phyloP scores from a whole-genome alignment of 371 early-diverging fungal genomes.

The Mortierella sp. region DNA sequence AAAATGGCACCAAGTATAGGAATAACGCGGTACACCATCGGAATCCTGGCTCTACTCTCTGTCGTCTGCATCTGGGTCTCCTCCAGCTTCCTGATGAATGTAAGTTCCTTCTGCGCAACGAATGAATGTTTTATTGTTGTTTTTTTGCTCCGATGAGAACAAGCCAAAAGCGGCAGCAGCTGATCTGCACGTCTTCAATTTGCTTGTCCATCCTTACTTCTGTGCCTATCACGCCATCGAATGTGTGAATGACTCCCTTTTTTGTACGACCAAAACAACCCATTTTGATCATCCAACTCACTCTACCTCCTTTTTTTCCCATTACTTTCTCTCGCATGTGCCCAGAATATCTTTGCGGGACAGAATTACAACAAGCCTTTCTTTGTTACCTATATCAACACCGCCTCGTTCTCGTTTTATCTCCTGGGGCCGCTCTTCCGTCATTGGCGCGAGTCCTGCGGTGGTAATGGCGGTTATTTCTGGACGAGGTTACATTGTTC shows the following conservation, averaged over 20 bases:
- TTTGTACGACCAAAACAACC: background rate
- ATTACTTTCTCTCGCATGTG: background rate
- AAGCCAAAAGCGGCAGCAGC: background rate
- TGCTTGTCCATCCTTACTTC: background rate
- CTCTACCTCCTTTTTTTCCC: too few relatives aligned
- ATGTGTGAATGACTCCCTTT: background rate
- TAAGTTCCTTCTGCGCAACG: conserved; percentile 43
- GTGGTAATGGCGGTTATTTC: background rate
- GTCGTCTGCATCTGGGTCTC: conserved; percentile 86
- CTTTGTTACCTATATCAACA: conserved; percentile 85
- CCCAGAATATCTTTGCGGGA: conserved; percentile 78
- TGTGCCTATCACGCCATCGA: conserved; percentile 14
- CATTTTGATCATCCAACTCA: background rate
- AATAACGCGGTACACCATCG: conserved; percentile 61
- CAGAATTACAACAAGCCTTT: conserved; percentile 83
- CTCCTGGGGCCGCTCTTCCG: conserved; percentile 62
- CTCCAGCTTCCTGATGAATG: conserved; percentile 82
- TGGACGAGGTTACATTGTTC: background rate
- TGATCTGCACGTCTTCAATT: conserved; percentile 3
- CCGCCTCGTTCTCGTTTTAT: conserved; percentile 82
- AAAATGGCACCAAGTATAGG: conserved; percentile 16
- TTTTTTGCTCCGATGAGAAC: conserved; percentile 7
- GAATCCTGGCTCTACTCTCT: conserved; percentile 70
- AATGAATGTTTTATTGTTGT: too few relatives aligned
- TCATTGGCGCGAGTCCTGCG: conserved; percentile 24